Conservation (phyloP, 768 basidiomycete species). For the Tricholoma terreum region DNA sequence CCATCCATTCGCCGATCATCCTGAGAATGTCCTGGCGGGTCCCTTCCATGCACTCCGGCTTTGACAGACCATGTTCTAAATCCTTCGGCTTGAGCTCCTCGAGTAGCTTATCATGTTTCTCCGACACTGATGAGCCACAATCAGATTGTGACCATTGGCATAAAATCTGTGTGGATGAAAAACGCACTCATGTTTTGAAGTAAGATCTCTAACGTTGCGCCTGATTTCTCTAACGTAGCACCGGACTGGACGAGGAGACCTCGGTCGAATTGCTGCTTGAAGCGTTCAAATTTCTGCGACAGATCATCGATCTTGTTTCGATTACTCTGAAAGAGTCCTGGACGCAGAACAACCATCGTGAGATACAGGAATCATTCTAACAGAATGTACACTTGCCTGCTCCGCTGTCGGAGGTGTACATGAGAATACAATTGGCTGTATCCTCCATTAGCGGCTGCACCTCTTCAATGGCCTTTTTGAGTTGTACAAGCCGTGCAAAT, state of each 20-base stretch:
- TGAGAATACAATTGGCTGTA: constrained; percentile 19
- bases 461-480: constrained; percentile 22
- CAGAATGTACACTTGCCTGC: neutral
- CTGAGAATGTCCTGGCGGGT: constrained; percentile 16
- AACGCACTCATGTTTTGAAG: constrained; percentile 9
- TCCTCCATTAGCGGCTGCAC: constrained; percentile 19
- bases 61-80: neutral
- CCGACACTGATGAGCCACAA: no score
- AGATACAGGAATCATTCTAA: neutral
- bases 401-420: neutral
- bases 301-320: constrained; percentile 16
- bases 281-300: constrained; percentile 4
- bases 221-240: constrained; percentile 12
- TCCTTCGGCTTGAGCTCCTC: constrained; percentile 11
- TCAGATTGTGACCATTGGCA: no score
- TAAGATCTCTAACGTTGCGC: constrained; percentile 11
- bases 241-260: constrained; percentile 20
- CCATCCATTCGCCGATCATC: constrained; percentile 25
- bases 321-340: constrained; percentile 6
- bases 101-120: constrained; percentile 14
- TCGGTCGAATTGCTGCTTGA: constrained; percentile 23
- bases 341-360: constrained; percentile 4
- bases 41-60: constrained; percentile 13
- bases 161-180: neutral
- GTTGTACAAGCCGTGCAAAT: constrained; percentile 16